These are phyloP conservation scores for Lasiodiplodia sp. DNA, from an alignment of 2,329 filamentous ascomycete species.

Conservation along the genomic window DNA sequence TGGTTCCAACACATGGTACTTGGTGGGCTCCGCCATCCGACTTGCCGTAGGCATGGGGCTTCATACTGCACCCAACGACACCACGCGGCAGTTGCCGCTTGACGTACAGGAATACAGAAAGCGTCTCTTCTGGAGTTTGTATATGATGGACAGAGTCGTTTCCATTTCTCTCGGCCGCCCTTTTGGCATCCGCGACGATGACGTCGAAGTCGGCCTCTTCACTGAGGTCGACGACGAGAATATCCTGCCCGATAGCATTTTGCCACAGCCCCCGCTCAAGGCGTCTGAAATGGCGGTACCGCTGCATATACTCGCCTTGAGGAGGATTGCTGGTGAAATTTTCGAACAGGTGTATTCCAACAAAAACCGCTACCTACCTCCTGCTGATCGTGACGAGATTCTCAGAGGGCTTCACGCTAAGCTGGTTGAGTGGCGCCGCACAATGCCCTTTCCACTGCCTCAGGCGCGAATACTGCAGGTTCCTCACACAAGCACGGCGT, in stretches of 20 bases:
- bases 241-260: conserved; percentile 20
- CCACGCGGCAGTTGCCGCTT: conserved; percentile 1
- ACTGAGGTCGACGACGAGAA: conserved; percentile 46
- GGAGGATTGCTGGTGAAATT: conserved; percentile 53
- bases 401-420: conserved; percentile 49
- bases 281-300: conserved; percentile 46
- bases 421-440: conserved; percentile 54
- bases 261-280: conserved; percentile 32
- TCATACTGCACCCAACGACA: conserved; percentile 42
- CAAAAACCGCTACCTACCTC: conserved; percentile 4
- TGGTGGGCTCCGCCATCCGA: conserved; percentile 54
- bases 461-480: conserved; percentile 37
- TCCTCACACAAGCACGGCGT: conserved; percentile 53
- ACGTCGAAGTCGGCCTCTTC: conserved; percentile 55
- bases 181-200: conserved; percentile 56
- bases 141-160: conserved; percentile 60
- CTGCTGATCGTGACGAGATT: conserved; percentile 36
- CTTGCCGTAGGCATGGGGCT: conserved; percentile 55
- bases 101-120: conserved; percentile 50
- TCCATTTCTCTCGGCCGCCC: conserved; percentile 55
- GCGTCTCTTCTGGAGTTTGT: conserved; percentile 56
- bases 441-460: conserved; percentile 18
- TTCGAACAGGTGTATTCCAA: conserved; percentile 49
- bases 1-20: conserved; percentile 58
- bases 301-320: conserved; percentile 52